phyloP scores from a whole-genome alignment of 345 rosid genomes.

The Arabidopsis thaliana region TAIR10.1 NC_003071.7:16534001-16534500 shows the following conservation, averaged over 20 bases:
- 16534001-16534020: background rate
- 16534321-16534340: slow-evolving; percentile 67
- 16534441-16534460: slow-evolving; percentile 43
- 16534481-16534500: slow-evolving; percentile 81
- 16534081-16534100: background rate
- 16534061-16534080: background rate
- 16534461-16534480: slow-evolving; percentile 56
- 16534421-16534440: slow-evolving; percentile 43
- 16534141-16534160: slow-evolving; percentile 21
- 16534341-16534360: slow-evolving; percentile 56
- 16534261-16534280: slow-evolving; percentile 38
- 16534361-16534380: slow-evolving; percentile 56
- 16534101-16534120: background rate
- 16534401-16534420: slow-evolving; percentile 37
- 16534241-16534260: slow-evolving; percentile 49
- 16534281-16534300: slow-evolving; percentile 20
- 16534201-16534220: slow-evolving; percentile 17
- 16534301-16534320: slow-evolving; percentile 48
- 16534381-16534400: slow-evolving; percentile 51
- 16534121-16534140: background rate
- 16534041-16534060: background rate
- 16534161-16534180: slow-evolving; percentile 24
- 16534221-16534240: slow-evolving; percentile 31
- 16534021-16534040: background rate
- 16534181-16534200: slow-evolving; percentile 37